A percentile compares a stretch with the other conserved stretches of the same genome.
phyloP scores from a whole-genome alignment of 805 yeast species.

The Citeromyces nyonsensis region DNA sequence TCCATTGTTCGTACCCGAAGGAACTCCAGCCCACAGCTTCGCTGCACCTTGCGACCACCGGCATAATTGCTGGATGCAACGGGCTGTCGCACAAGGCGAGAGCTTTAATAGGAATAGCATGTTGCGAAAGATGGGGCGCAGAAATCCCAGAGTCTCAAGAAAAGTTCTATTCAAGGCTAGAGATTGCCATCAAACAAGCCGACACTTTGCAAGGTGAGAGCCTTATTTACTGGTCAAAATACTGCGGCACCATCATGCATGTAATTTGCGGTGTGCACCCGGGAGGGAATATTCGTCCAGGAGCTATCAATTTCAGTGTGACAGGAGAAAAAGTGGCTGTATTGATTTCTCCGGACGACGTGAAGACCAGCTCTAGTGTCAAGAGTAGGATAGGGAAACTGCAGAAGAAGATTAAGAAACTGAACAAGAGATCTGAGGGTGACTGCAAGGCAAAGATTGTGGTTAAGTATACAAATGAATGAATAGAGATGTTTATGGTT shows the following conservation, averaged over 20 bases:
- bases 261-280: slow-evolving; percentile 73
- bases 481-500: neutral
- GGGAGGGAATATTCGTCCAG: slow-evolving; percentile 61
- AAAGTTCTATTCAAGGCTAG: slow-evolving; percentile 25
- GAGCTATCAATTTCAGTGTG: slow-evolving; percentile 30
- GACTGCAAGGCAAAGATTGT: slow-evolving; percentile 34
- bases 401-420: slow-evolving; percentile 44
- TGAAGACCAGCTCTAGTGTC: slow-evolving; percentile 44
- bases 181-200: slow-evolving; percentile 29
- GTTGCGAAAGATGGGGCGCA: slow-evolving; percentile 76
- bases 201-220: slow-evolving; percentile 23
- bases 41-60: slow-evolving; percentile 56
- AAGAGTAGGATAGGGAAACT: slow-evolving; percentile 40
- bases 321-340: slow-evolving; percentile 17
- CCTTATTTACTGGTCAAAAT: slow-evolving; percentile 59
- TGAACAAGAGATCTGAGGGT: slow-evolving; percentile 25
- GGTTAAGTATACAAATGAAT: slow-evolving; percentile 19
- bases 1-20: slow-evolving; percentile 63
- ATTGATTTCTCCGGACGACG: slow-evolving; percentile 30
- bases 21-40: slow-evolving; percentile 68
- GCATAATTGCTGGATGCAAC: slow-evolving; percentile 61
- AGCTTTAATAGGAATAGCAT: slow-evolving; percentile 57
- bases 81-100: slow-evolving; percentile 61
- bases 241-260: slow-evolving; percentile 59
- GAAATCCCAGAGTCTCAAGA: slow-evolving; percentile 47